Percentiles rank a stretch among this genome's conserved stretches.
Evolutionary conservation across 169 alveolate genomes (phyloP).

Genomic region (Pseudocohnilembus persalinus): DNA sequence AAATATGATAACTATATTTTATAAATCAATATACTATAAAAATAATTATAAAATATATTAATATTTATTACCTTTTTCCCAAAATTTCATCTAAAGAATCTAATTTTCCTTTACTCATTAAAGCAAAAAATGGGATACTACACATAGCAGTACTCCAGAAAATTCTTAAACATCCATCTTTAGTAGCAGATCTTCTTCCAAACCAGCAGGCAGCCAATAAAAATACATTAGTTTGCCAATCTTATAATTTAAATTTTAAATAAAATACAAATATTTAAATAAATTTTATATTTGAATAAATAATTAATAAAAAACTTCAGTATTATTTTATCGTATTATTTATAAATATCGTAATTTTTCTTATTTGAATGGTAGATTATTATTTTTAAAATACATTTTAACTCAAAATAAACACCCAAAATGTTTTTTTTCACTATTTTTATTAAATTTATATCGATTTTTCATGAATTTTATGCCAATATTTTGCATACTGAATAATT

Average conservation of each 20-base stretch:
- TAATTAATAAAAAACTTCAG: no score
- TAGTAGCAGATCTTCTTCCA: slow-evolving; percentile 29
- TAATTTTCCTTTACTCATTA: slow-evolving; percentile 12
- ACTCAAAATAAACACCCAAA: no score
- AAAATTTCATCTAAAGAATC: slow-evolving; percentile 14
- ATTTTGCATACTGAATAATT: no score
- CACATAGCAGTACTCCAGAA: slow-evolving; percentile 22
- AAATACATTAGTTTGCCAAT: slow-evolving; percentile 25
- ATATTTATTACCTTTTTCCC: slow-evolving; percentile 23
- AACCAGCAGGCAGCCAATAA: background rate
- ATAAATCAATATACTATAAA: background rate
- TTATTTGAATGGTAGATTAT: no score
- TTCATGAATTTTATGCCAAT: no score
- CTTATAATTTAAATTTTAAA: background rate
- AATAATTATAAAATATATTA: background rate
- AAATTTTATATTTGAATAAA: no score
- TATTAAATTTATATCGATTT: no score
- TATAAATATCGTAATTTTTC: no score
- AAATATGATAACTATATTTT: background rate
- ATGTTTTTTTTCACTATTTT: no score
- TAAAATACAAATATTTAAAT: no score
- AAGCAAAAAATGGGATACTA: slow-evolving; percentile 18
- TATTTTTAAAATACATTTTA: no score
- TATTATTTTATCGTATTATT: no score
- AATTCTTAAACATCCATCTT: slow-evolving; percentile 22